A percentile compares a stretch with the other conserved stretches of the same genome.
These are phyloP conservation scores for Dactylellina cionopaga DNA, from an alignment of 2,329 filamentous ascomycete species.

Conservation along the genomic window DNA sequence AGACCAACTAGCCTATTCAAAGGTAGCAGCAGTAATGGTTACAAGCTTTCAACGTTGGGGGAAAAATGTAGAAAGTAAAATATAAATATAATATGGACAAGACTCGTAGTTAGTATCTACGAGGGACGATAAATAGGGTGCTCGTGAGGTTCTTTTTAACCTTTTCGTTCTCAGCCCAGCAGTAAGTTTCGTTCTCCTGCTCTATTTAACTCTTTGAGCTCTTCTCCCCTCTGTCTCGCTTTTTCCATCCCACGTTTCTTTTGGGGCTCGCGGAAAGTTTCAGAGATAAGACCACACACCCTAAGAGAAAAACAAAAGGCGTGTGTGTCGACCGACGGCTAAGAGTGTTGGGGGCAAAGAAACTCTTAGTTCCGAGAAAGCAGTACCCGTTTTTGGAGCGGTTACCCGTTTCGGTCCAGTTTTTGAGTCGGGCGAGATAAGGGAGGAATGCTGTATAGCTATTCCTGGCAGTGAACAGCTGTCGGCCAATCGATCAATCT, in stretches of 20 bases:
- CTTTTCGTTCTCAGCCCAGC: background rate
- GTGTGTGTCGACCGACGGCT: slow-evolving; percentile 32
- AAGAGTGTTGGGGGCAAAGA: slow-evolving; percentile 35
- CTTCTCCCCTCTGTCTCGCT: slow-evolving; percentile 7
- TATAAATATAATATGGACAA: no score
- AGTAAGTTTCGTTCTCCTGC: slow-evolving; percentile 29
- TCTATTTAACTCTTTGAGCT: slow-evolving; percentile 49
- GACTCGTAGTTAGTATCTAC: background rate
- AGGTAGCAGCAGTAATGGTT: no score
- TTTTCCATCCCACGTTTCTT: slow-evolving; percentile 43
- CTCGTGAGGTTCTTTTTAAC: slow-evolving; percentile 34
- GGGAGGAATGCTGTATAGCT: slow-evolving; percentile 12
- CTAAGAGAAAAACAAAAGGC: slow-evolving; percentile 1
- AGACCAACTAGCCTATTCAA: no score
- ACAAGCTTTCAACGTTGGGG: no score
- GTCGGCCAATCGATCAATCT: slow-evolving; percentile 39
- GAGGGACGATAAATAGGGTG: background rate
- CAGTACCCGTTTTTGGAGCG: slow-evolving; percentile 5
- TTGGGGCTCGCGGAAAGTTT: slow-evolving; percentile 51
- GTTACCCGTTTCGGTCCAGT: slow-evolving; percentile 15
- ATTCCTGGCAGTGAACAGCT: background rate
- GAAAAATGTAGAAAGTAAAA: no score
- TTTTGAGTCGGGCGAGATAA: slow-evolving; percentile 17
- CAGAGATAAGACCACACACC: slow-evolving; percentile 46
- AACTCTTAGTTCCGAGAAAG: background rate